phyloP scores from a whole-genome alignment of 768 basidiomycete species.

The Hygrophorus russula region DNA sequence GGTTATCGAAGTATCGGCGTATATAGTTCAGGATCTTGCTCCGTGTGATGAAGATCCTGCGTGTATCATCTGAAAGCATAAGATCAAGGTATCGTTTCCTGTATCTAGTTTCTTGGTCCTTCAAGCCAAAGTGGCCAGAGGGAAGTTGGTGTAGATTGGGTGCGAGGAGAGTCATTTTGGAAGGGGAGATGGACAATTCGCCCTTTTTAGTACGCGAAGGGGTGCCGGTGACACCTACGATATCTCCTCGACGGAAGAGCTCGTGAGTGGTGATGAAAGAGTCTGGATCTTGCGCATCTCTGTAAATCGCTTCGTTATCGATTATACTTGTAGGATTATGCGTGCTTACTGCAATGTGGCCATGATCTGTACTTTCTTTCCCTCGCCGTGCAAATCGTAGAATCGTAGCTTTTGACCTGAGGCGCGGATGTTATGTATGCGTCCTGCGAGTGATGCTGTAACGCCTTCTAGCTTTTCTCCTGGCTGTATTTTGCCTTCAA shows the following conservation, averaged over 20 bases:
- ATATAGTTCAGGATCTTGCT: slow-evolving; percentile 88
- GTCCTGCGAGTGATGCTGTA: slow-evolving; percentile 68
- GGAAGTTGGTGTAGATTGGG: slow-evolving; percentile 96
- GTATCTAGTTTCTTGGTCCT: slow-evolving; percentile 96
- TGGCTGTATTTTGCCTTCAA: slow-evolving; percentile 55
- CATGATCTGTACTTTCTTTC: slow-evolving; percentile 90
- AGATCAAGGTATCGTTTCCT: slow-evolving; percentile 98
- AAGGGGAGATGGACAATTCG: slow-evolving; percentile 84
- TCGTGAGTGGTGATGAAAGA: slow-evolving; percentile 66
- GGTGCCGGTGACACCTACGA: slow-evolving; percentile 83
- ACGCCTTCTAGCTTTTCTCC: slow-evolving; percentile 54
- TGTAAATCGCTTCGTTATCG: slow-evolving; percentile 12
- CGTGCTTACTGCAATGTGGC: slow-evolving; percentile 67
- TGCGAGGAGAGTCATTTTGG: slow-evolving; percentile 75
- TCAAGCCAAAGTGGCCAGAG: slow-evolving; percentile 84
- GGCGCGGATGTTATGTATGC: slow-evolving; percentile 83
- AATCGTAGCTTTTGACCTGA: slow-evolving; percentile 80
- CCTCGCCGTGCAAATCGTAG: slow-evolving; percentile 91
- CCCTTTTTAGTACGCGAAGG: slow-evolving; percentile 93
- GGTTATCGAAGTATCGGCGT: slow-evolving; percentile 77
- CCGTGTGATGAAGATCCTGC: slow-evolving; percentile 85
- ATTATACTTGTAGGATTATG: not conserved
- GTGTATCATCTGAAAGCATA: slow-evolving; percentile 84
- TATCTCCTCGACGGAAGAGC: slow-evolving; percentile 89
- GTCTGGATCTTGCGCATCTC: slow-evolving; percentile 55